Conservation (phyloP, 2,329 filamentous ascomycete species). For the Akanthomyces lecanii region DNA sequence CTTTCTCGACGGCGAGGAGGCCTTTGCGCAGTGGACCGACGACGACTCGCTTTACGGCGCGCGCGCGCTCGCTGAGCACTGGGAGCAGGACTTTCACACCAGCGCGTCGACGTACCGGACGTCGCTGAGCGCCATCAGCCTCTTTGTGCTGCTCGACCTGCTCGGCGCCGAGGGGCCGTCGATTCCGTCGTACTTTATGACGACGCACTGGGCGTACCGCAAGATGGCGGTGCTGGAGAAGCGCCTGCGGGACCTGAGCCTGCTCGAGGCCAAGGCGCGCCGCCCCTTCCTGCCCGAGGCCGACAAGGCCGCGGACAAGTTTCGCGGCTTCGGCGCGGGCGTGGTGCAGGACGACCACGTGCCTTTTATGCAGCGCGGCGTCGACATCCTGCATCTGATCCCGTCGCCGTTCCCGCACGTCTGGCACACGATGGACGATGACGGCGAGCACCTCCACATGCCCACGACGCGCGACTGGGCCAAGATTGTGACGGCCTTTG, state of each 20-base stretch:
- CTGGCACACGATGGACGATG: conserved; percentile 84
- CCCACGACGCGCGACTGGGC: conserved; percentile 83
- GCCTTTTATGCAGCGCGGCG: conserved; percentile 82
- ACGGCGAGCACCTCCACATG: conserved; percentile 78
- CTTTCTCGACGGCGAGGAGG: conserved; percentile 90
- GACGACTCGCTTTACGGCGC: conserved; percentile 86
- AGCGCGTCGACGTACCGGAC: conserved; percentile 71
- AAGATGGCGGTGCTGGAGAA: conserved; percentile 69
- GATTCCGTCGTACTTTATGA: conserved; percentile 82
- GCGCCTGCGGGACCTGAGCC: conserved; percentile 62
- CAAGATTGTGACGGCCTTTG: conserved; percentile 76
- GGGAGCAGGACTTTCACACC: conserved; percentile 68
- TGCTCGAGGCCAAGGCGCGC: conserved; percentile 57
- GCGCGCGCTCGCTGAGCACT: conserved; percentile 73
- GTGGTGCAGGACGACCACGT: conserved; percentile 83
- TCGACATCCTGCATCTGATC: conserved; percentile 86
- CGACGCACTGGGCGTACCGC: conserved; percentile 90
- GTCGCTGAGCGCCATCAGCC: conserved; percentile 71
- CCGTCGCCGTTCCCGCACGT: conserved; percentile 75
- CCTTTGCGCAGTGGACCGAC: conserved; percentile 75
- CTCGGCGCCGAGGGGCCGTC: conserved; percentile 65
- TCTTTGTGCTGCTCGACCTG: conserved; percentile 90
- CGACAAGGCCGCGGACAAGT: conserved; percentile 46
- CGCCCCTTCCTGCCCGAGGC: conserved; percentile 61
- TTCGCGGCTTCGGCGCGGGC: conserved; percentile 35